phyloP scores from a whole-genome alignment of 768 basidiomycete species.

The Suillus luteus region DNA sequence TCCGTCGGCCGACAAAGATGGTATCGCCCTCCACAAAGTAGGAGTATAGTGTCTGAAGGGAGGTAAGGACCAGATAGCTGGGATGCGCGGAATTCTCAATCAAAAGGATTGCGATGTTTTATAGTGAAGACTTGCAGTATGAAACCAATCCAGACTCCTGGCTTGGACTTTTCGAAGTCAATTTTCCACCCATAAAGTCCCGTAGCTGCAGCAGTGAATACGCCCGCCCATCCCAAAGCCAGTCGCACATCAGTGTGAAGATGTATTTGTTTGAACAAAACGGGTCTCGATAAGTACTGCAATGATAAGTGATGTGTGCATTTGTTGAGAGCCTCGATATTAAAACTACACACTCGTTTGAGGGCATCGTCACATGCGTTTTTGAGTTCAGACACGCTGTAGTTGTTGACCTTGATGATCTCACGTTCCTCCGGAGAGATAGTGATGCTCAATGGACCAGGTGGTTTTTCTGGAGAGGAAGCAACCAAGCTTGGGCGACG shows the following conservation, averaged over 20 bases:
- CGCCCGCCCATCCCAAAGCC: conserved; percentile 82
- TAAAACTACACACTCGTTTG: conserved; percentile 64
- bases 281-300: conserved; percentile 81
- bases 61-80: conserved; percentile 77
- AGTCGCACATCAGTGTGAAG: conserved; percentile 88
- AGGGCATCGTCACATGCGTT: conserved; percentile 86
- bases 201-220: conserved; percentile 79
- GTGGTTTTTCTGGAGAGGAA: conserved; percentile 41
- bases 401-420: conserved; percentile 61
- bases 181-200: conserved; percentile 84
- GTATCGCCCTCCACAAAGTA: conserved; percentile 83
- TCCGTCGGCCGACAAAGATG: conserved; percentile 87
- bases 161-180: conserved; percentile 89
- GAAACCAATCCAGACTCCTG: conserved; percentile 76
- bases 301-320: conserved; percentile 7
- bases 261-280: conserved; percentile 84
- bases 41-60: conserved; percentile 76
- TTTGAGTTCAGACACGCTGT: conserved; percentile 59
- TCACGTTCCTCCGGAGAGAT: conserved; percentile 50
- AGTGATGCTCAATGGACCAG: conserved; percentile 54
- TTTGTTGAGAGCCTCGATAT: background rate
- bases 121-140: conserved; percentile 56
- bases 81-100: conserved; percentile 17
- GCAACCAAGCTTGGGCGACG: conserved; percentile 29
- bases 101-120: conserved; percentile 8